These are phyloP conservation scores for Diaporthe destruens DNA, from an alignment of 2,329 filamentous ascomycete species.

Conservation along the genomic window DNA sequence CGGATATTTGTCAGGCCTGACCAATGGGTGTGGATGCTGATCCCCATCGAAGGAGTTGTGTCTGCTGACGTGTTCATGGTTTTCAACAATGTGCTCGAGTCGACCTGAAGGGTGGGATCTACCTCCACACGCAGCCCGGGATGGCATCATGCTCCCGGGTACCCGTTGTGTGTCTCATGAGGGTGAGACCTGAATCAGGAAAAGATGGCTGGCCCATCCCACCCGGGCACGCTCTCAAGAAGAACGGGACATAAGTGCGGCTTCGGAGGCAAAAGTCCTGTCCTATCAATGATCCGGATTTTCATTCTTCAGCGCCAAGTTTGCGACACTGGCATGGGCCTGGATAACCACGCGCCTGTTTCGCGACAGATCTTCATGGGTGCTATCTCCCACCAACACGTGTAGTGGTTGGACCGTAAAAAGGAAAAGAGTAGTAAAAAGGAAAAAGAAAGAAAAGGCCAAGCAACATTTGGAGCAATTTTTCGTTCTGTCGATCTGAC, in stretches of 20 bases:
- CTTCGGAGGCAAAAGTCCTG: not conserved
- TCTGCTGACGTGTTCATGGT: slow-evolving; percentile 4
- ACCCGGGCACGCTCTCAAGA: not conserved
- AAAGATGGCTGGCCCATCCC: slow-evolving; percentile 2
- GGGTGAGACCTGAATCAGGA: slow-evolving; percentile 3
- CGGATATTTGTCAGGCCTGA: not conserved
- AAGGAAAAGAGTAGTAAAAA: not conserved
- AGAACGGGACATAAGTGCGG: not conserved
- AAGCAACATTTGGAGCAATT: not conserved
- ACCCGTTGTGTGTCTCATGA: not conserved
- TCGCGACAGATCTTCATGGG: not conserved
- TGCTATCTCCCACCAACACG: not conserved
- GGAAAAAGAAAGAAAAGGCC: not conserved
- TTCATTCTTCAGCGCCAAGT: slow-evolving; percentile 1
- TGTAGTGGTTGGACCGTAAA: not conserved
- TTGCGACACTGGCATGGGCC: not conserved
- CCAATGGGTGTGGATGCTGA: not conserved
- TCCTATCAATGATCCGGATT: not conserved
- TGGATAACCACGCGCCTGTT: not conserved
- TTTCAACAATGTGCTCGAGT: not conserved
- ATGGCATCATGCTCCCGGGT: not conserved
- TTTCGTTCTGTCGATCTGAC: not conserved
- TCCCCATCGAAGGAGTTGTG: not conserved
- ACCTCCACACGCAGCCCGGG: not conserved
- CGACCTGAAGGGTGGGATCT: slow-evolving; percentile 4